Base-by-base conservation (phyloP, 306 rosid species). In the Oxytropis ochrocephala region DNA sequence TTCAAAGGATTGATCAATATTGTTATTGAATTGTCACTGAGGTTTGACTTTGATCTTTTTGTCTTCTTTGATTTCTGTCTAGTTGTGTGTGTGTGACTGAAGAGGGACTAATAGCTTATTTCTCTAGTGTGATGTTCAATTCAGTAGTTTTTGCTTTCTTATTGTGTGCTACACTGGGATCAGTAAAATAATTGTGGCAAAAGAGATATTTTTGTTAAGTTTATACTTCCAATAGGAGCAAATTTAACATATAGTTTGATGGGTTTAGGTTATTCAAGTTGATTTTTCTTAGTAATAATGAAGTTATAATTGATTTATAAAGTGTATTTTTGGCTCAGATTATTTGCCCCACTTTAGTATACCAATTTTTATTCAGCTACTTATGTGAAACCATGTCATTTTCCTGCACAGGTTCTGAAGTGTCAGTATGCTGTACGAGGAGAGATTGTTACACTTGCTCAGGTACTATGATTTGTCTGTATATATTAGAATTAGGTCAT, bases 401-500 rank as follows among this genome's bases (percentile, higher is more conserved):
- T 60, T 54, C 11, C 19, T 77, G 42, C 55, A n/a, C 77, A 94
- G 99, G 92, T 94, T 85, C 71, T 91, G 83, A 76, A 85, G 60
- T 89, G 97, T 69, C 92, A 94, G 86, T 94, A 94, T 80, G 97
- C 99, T 75, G 97, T 94, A 52, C 89, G 97, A 69, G 99, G 97
- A 67, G 97, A 91, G 72, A 80, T 94, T 49, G 99, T 91, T 64
- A 84, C 94, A 54, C 81, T 94, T 80, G 97, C 99, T 0, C 96
- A 91, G 96, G 99, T 91, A 87, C 24, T 29, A 17, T 43, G 70
- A 42, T 59, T 53, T 68, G 43, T 18, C 47, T 67, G 58, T 62
- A 51, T 46, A 14, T 58, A 7, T 53, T 72, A 57, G 9, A 58
- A 61, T 72, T 41, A 6, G 24, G 70, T 12, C 29, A 32, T 46